These are phyloP conservation scores for Pichia sp. DNA, from an alignment of 1,139 yeast species.

Conservation along the genomic window DNA sequence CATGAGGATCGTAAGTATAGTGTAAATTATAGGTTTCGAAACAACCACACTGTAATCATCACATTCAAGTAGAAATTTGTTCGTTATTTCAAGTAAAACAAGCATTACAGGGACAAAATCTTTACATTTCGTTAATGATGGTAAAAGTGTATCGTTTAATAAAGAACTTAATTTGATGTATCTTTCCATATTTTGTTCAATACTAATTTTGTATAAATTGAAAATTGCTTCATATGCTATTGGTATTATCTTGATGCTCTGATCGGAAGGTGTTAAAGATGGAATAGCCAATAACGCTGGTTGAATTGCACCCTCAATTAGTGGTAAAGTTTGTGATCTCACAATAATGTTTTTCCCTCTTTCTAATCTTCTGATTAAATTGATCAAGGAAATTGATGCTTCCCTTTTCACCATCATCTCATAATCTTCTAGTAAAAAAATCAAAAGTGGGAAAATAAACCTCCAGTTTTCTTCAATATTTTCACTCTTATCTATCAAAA, in stretches of 20 bases:
- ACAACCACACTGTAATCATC: slow-evolving; percentile 18
- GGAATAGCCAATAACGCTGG: slow-evolving; percentile 27
- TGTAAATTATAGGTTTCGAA: slow-evolving; percentile 17
- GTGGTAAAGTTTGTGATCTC: slow-evolving; percentile 18
- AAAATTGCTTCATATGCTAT: slow-evolving; percentile 20
- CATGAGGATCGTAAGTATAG: slow-evolving; percentile 19
- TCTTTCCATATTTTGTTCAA: slow-evolving; percentile 7
- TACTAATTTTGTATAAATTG: slow-evolving; percentile 11
- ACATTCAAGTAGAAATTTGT: slow-evolving; percentile 12
- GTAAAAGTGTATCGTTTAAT: slow-evolving; percentile 22
- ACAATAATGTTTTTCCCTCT: slow-evolving; percentile 15
- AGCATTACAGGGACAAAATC: slow-evolving; percentile 18
- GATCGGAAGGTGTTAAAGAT: slow-evolving; percentile 21
- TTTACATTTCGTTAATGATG: slow-evolving; percentile 21
- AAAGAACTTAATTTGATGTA: slow-evolving; percentile 17
- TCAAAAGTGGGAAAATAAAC: slow-evolving; percentile 20
- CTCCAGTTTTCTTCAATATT: slow-evolving; percentile 22
- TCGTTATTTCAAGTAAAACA: slow-evolving; percentile 12
- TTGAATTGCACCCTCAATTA: slow-evolving; percentile 20
- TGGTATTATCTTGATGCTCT: slow-evolving; percentile 18
- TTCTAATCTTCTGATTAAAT: slow-evolving; percentile 10
- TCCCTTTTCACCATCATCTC: slow-evolving; percentile 21
- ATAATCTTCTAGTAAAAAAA: slow-evolving; percentile 24
- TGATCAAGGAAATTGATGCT: slow-evolving; percentile 15
- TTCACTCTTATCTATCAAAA: slow-evolving; percentile 10